Conservation (phyloP, 805 yeast species). For the Ogataea haglerorum region DNA sequence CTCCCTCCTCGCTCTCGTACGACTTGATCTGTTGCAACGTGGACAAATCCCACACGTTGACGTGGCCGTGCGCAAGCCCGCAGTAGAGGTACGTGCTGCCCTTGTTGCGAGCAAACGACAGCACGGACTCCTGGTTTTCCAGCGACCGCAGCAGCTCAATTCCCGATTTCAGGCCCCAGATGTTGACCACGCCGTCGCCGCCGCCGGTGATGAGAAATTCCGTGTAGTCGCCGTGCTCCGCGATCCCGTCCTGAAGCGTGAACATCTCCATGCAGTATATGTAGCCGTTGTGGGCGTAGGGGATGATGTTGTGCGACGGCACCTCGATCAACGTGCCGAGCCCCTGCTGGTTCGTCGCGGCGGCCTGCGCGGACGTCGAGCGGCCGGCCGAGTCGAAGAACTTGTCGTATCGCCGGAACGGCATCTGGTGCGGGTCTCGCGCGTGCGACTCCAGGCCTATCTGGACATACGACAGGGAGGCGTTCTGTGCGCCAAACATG, state of each 20-base stretch:
- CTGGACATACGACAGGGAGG: slow-evolving; percentile 74
- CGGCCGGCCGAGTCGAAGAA: slow-evolving; percentile 84
- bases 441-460: slow-evolving; percentile 23
- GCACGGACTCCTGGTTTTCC: slow-evolving; percentile 65
- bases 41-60: slow-evolving; percentile 84
- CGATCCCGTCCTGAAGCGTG: slow-evolving; percentile 21
- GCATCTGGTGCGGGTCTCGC: slow-evolving; percentile 40
- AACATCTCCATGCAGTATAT: slow-evolving; percentile 62
- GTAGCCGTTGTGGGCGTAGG: slow-evolving; percentile 91
- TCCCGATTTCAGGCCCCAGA: slow-evolving; percentile 54
- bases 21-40: slow-evolving; percentile 66
- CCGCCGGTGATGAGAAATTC: slow-evolving; percentile 66
- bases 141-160: slow-evolving; percentile 36
- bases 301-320: slow-evolving; percentile 58
- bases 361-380: background rate
- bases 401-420: slow-evolving; percentile 68
- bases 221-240: slow-evolving; percentile 26
- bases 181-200: slow-evolving; percentile 84
- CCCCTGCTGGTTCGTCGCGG: slow-evolving; percentile 15
- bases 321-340: slow-evolving; percentile 54
- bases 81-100: slow-evolving; percentile 72
- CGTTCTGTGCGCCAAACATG: slow-evolving; percentile 90
- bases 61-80: slow-evolving; percentile 70
- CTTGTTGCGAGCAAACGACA: slow-evolving; percentile 62
- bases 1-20: slow-evolving; percentile 40